Percentiles rank a stretch among this genome's conserved stretches.
phyloP scores from a whole-genome alignment of 305 asterid genomes.

The Andrographis paniculata region DNA sequence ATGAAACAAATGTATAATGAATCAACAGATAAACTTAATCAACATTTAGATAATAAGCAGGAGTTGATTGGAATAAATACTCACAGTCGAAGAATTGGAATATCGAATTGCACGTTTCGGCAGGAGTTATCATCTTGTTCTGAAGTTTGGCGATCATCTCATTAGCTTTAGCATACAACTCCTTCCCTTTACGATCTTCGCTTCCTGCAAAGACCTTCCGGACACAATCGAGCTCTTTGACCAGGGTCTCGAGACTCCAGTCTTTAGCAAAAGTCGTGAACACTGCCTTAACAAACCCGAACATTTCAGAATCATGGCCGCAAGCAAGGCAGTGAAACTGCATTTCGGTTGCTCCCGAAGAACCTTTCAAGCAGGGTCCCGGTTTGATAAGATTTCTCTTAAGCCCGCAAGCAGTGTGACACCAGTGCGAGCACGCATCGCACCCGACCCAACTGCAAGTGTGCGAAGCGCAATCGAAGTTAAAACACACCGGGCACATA shows the following conservation, averaged over 20 bases:
- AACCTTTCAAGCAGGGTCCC: conserved; percentile 59
- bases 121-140: conserved; percentile 54
- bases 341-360: conserved; percentile 67
- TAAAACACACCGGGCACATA: conserved; percentile 90
- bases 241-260: conserved; percentile 60
- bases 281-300: conserved; percentile 92
- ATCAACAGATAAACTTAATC: too few relatives aligned
- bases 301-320: conserved; percentile 91
- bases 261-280: conserved; percentile 66
- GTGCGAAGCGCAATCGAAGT: conserved; percentile 80
- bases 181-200: conserved; percentile 78
- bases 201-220: conserved; percentile 64
- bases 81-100: conserved; percentile 73
- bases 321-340: conserved; percentile 91
- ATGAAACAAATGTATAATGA: too few relatives aligned
- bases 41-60: too few relatives aligned
- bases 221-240: conserved; percentile 87
- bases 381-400: conserved; percentile 61
- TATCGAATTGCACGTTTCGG: conserved; percentile 64
- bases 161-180: conserved; percentile 55
- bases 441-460: conserved; percentile 99
- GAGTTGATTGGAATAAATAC: conserved; percentile 22
- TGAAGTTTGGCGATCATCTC: conserved; percentile 60
- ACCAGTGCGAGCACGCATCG: conserved; percentile 95
- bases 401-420: conserved; percentile 84